Evolutionary conservation across 345 rosid genomes (phyloP).

Genomic region (Citrus australasica): DNA sequence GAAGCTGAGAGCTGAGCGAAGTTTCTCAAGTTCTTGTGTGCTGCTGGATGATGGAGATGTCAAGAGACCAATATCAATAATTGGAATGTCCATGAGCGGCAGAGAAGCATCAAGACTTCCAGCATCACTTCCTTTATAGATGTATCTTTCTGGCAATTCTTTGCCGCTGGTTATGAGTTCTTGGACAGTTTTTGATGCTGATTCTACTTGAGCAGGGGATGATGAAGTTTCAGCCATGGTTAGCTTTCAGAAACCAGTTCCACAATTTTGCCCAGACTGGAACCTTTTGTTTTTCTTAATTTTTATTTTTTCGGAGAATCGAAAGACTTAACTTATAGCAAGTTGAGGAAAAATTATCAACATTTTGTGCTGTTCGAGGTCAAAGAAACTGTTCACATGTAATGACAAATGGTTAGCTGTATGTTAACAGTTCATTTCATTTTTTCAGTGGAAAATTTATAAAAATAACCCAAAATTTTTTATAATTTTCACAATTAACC

Average conservation of each 20-base stretch:
- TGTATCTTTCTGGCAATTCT: background rate
- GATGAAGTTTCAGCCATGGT: background rate
- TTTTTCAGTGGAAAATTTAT: no score
- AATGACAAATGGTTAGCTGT: no score
- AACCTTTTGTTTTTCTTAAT: no score
- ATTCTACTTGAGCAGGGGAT: background rate
- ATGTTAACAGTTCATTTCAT: no score
- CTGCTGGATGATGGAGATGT: background rate
- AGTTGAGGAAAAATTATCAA: no score
- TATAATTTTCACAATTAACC: no score
- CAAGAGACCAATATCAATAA: background rate
- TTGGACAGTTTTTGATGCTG: background rate
- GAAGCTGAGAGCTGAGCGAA: constrained; percentile 47
- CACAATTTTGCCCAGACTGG: background rate
- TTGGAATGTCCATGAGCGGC: background rate
- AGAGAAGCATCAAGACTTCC: background rate
- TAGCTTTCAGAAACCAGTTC: constrained; percentile 8
- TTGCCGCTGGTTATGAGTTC: background rate
- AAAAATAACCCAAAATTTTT: no score
- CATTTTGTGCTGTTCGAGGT: no score
- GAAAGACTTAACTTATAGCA: no score
- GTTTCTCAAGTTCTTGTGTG: constrained; percentile 41
- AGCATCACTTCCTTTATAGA: background rate
- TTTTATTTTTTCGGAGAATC: no score
- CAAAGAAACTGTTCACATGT: no score